phyloP scores from a whole-genome alignment of 2,329 filamentous ascomycete genomes.

The Aureobasidium sp. region DNA sequence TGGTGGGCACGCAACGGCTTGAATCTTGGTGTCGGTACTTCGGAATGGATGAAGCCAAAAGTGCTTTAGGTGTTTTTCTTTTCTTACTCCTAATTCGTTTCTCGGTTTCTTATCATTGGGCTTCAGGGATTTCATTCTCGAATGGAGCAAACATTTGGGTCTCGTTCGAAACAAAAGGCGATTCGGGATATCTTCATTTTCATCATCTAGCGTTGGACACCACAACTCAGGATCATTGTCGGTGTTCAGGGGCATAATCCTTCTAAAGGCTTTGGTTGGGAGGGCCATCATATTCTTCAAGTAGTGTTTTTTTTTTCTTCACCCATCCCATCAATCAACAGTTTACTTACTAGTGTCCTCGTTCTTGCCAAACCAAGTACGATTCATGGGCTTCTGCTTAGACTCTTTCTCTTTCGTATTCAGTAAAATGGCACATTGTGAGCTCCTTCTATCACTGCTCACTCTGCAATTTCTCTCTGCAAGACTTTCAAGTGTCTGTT shows the following conservation, averaged over 20 bases:
- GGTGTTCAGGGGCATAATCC: background rate
- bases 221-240: background rate
- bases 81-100: background rate
- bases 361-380: too few species aligned
- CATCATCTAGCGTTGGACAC: background rate
- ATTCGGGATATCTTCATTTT: background rate
- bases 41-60: slow-evolving; percentile 83
- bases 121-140: background rate
- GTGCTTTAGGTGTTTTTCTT: slow-evolving; percentile 33
- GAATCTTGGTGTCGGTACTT: slow-evolving; percentile 73
- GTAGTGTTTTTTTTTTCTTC: background rate
- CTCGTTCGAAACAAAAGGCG: background rate
- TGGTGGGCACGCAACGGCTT: slow-evolving; percentile 88
- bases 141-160: too few species aligned
- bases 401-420: too few species aligned
- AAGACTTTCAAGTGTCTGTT: too few species aligned
- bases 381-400: too few species aligned
- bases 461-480: too few species aligned
- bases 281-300: background rate
- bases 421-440: too few species aligned
- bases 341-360: too few species aligned
- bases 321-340: too few species aligned
- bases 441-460: too few species aligned
- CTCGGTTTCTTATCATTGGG: background rate
- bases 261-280: background rate